Percentiles rank a stretch among this genome's conserved stretches.
Conservation (phyloP, 208 protist species). For the Leishmania major region DNA sequence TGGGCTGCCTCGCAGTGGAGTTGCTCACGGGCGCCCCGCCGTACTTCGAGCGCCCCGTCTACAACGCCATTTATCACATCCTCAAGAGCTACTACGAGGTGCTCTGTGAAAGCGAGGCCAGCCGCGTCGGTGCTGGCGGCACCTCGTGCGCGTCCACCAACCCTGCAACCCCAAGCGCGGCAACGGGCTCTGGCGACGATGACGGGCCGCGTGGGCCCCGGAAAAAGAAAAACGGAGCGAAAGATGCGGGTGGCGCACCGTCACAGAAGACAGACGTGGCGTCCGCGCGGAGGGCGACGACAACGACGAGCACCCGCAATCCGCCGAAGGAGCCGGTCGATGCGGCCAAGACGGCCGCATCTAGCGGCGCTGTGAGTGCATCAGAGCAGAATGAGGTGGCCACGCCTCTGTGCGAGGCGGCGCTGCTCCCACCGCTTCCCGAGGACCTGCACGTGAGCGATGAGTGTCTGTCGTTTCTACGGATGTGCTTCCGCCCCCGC, state of each 20-base stretch:
- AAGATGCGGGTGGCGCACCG: neutral
- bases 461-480: slow-evolving; percentile 56
- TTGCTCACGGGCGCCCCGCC: slow-evolving; percentile 75
- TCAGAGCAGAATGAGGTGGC: neutral
- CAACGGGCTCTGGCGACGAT: neutral
- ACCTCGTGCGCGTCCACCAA: neutral
- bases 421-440: slow-evolving; percentile 44
- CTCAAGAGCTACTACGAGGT: slow-evolving; percentile 24
- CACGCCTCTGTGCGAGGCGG: neutral
- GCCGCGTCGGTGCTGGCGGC: neutral
- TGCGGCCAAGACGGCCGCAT: slow-evolving; percentile 4
- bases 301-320: neutral
- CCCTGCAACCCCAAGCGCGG: neutral
- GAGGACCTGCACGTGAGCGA: slow-evolving; percentile 20
- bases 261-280: neutral
- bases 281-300: neutral
- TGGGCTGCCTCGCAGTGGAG: slow-evolving; percentile 81
- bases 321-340: slow-evolving; percentile 31
- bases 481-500: slow-evolving; percentile 57
- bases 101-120: slow-evolving; percentile 1
- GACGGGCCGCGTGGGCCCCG: slow-evolving; percentile 13
- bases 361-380: neutral
- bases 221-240: neutral
- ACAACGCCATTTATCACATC: slow-evolving; percentile 74
- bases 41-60: slow-evolving; percentile 64